Base-by-base conservation (phyloP, 1,284 basidiomycete genomes). In the Mycena citricolor region DNA sequence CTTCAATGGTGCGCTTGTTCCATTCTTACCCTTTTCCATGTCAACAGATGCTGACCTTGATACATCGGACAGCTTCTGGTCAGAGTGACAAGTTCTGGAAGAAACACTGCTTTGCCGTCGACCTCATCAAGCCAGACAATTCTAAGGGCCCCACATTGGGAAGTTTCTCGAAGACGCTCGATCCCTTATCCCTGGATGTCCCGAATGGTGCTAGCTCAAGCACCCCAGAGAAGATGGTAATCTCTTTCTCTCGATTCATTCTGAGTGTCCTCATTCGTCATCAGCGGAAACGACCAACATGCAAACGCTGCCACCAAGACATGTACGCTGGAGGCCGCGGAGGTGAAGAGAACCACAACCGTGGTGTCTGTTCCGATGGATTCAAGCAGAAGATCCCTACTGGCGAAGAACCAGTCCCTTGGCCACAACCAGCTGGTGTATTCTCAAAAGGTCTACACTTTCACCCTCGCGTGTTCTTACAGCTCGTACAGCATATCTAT, bases 391-490 rank as follows among this genome's bases (percentile, higher is more conserved):
- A 11, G n/a, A 11, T 32, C 3, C 19, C 20, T 30, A 11, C 5
- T 25, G 41, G 24, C 4, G 39, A 5, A 4, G 13, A 8, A n/a
- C 8, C 25, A 8, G 13, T 33, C n/a, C 28, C 17, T 2, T 54
- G 46, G 50, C 52, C 47, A 1, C 52, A 33, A 14, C 52, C 52
- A 4, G 5, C 17, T 1, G 52, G 52, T 1, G 46, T 54, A 34
- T 52, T 54, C 36, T 35, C 46, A 4, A 16, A 19, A 5, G 52
- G 50, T 6, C 35, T 32, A 2, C 19, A 49, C 5, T 54, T 54
- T 25, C 42, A 47, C 26, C 50, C 51, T 4, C 21, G 47, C 40
- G 10, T 5, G 10, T 45, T 50, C 29, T 30, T 50, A 5, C 22
- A 21, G 4, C 16, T 29, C 6, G 30, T 50, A 23, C 48, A 43